Percentiles rank a stretch among this genome's conserved stretches.
Conservation (phyloP, 2,329 filamentous ascomycete genomes). For the Alternaria brassicae region DNA sequence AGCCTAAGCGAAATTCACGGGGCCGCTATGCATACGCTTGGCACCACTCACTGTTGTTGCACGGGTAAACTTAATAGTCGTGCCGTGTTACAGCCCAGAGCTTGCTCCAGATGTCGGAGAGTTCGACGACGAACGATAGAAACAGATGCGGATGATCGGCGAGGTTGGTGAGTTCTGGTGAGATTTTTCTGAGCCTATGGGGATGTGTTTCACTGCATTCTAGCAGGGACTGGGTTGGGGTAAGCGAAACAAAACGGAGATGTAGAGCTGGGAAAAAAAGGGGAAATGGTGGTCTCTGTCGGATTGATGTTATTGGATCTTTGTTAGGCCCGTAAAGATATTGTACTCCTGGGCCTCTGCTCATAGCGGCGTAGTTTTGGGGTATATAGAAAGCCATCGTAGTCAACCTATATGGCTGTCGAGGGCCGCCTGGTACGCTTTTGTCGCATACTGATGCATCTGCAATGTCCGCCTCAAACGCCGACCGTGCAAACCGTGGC, state of each 20-base stretch:
- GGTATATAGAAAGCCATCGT: conserved; percentile 24
- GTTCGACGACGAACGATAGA: conserved; percentile 1
- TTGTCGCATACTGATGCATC: conserved; percentile 15
- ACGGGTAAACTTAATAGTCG: conserved; percentile 5
- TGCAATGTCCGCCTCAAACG: conserved; percentile 21
- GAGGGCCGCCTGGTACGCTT: conserved; percentile 11
- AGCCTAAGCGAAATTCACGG: conserved; percentile 26
- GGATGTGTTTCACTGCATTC: background rate
- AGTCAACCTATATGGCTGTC: conserved; percentile 18
- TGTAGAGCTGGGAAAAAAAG: background rate
- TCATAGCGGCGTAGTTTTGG: conserved; percentile 21
- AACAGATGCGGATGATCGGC: conserved; percentile 12
- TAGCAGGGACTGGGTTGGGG: background rate
- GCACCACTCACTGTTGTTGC: conserved; percentile 18
- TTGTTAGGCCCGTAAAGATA: background rate
- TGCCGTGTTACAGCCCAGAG: conserved; percentile 8
- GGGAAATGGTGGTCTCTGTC: background rate
- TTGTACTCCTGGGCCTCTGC: conserved; percentile 1
- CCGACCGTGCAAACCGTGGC: conserved; percentile 22
- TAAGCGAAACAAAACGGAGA: background rate
- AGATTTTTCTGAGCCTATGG: conserved; percentile 10
- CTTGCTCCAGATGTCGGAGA: conserved; percentile 6
- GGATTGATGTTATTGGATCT: conserved; percentile 6
- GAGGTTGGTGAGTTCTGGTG: background rate
- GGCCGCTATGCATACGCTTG: conserved; percentile 12